A percentile compares a stretch with the other conserved stretches of the same genome.
Conservation (phyloP, 2,329 filamentous ascomycete genomes). For the Hymenoscyphus fructigenus region DNA sequence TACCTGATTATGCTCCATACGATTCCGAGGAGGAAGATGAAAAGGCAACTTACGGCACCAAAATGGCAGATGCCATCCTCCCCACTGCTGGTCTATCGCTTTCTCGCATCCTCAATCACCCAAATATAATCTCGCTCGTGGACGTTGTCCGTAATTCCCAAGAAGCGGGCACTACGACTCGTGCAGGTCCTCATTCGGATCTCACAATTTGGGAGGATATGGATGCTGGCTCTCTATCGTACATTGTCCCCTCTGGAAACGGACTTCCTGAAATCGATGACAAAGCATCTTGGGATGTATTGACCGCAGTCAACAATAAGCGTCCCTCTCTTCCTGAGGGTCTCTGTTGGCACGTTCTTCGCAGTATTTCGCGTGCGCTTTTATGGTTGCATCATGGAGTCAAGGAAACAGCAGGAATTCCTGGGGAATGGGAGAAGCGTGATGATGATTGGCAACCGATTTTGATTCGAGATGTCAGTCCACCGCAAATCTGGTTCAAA, state of each 20-base stretch:
- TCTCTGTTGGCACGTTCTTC: slow-evolving; percentile 56
- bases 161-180: slow-evolving; percentile 11
- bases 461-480: slow-evolving; percentile 48
- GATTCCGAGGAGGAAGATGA: slow-evolving; percentile 14
- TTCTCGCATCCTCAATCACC: slow-evolving; percentile 34
- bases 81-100: slow-evolving; percentile 25
- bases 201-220: slow-evolving; percentile 53
- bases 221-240: slow-evolving; percentile 49
- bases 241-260: slow-evolving; percentile 38
- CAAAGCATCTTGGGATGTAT: slow-evolving; percentile 24
- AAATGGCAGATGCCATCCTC: slow-evolving; percentile 25
- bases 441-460: slow-evolving; percentile 52
- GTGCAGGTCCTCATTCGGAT: slow-evolving; percentile 22
- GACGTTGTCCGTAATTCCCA: slow-evolving; percentile 29
- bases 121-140: slow-evolving; percentile 34
- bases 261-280: slow-evolving; percentile 21
- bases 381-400: slow-evolving; percentile 53
- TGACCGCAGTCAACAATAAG: slow-evolving; percentile 29
- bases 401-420: slow-evolving; percentile 29
- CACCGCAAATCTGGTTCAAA: slow-evolving; percentile 52
- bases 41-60: slow-evolving; percentile 17
- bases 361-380: slow-evolving; percentile 48
- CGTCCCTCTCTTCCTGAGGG: slow-evolving; percentile 46
- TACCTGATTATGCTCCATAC: background rate
- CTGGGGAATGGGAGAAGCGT: slow-evolving; percentile 26